These are phyloP conservation scores for Linum trigynum DNA, from an alignment of 345 rosid species.

Conservation along the genomic window DNA sequence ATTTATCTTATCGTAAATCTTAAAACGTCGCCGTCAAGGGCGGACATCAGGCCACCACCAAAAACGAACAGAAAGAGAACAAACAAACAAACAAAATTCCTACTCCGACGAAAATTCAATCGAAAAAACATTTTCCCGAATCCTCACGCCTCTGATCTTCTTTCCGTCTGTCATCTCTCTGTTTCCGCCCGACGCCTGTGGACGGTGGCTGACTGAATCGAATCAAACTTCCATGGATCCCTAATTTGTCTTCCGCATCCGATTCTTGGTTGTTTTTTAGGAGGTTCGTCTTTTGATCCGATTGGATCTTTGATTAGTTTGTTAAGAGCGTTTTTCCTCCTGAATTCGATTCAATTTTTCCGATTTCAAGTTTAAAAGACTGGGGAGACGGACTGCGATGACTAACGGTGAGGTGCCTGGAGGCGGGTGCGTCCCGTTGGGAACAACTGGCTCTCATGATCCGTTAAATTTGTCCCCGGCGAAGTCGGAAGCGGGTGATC, in stretches of 20 bases:
- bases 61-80: neutral
- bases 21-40: too few relatives aligned
- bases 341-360: neutral
- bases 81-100: neutral
- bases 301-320: neutral
- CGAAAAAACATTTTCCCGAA: neutral
- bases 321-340: neutral
- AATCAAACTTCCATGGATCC: neutral
- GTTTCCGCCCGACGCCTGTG: neutral
- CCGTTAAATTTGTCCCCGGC: slow-evolving; percentile 20
- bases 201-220: neutral
- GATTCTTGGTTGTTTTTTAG: neutral
- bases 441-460: slow-evolving; percentile 29
- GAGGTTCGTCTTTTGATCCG: neutral
- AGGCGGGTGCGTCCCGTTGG: neutral
- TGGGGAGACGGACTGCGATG: neutral
- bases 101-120: neutral
- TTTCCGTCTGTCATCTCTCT: neutral
- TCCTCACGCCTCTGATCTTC: neutral
- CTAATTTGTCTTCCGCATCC: neutral
- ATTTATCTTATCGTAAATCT: too few relatives aligned
- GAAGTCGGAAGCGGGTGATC: slow-evolving; percentile 33
- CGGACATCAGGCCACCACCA: too few relatives aligned
- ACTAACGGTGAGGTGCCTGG: neutral
- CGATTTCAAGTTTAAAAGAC: neutral